These are phyloP conservation scores for Hyphodiscus sp. DNA, from an alignment of 2,329 filamentous ascomycete species.

Conservation along the genomic window DNA sequence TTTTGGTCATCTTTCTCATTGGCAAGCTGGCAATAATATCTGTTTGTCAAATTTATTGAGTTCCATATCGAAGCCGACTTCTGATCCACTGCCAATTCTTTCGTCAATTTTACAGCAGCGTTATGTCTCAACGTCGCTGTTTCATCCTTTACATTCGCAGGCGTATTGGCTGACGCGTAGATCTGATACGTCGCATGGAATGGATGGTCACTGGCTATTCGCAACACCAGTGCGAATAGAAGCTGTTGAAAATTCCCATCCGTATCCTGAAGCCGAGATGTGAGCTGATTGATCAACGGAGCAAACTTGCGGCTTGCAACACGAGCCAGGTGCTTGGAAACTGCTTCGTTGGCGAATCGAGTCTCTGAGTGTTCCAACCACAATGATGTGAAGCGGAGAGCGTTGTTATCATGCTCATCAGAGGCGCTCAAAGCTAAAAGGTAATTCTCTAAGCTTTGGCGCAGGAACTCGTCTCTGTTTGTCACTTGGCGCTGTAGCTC, in stretches of 20 bases:
- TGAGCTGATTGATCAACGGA: constrained; percentile 88
- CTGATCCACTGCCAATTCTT: constrained; percentile 47
- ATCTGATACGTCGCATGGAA: constrained; percentile 98
- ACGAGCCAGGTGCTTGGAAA: constrained; percentile 59
- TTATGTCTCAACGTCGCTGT: constrained; percentile 65
- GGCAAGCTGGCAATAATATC: constrained; percentile 57
- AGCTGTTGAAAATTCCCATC: constrained; percentile 67
- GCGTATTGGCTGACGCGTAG: constrained; percentile 71
- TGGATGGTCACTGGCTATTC: constrained; percentile 87
- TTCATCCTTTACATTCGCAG: constrained; percentile 64
- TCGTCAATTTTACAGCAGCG: constrained; percentile 63
- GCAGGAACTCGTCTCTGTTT: constrained; percentile 76
- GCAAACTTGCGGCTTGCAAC: constrained; percentile 93
- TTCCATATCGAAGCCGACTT: constrained; percentile 55
- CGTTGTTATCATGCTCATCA: constrained; percentile 83
- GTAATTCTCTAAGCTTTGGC: constrained; percentile 88
- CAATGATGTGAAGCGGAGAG: constrained; percentile 83
- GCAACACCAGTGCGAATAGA: constrained; percentile 66
- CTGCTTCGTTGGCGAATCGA: constrained; percentile 68
- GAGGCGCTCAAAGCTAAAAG: constrained; percentile 77
- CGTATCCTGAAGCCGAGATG: constrained; percentile 77
- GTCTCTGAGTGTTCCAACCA: constrained; percentile 88
- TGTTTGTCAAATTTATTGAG: constrained; percentile 67
- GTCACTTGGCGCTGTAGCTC: constrained; percentile 75
- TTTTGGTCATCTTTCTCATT: constrained; percentile 56